A percentile compares a stretch with the other conserved stretches of the same genome.
phyloP scores from a whole-genome alignment of 2,329 filamentous ascomycete species.

The Colletotrichum sp. region DNA sequence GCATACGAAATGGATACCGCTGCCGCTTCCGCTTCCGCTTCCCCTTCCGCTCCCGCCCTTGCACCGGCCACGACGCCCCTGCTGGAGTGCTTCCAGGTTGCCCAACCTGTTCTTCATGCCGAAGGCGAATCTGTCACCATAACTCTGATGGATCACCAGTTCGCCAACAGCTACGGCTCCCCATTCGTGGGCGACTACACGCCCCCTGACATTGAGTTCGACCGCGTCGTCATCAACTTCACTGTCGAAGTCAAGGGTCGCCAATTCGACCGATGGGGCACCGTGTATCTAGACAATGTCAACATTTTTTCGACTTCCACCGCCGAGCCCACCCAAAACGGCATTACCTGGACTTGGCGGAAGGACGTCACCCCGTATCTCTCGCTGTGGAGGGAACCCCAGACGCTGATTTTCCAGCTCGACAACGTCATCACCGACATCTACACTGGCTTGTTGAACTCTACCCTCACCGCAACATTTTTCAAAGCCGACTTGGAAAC shows the following conservation, averaged over 20 bases:
- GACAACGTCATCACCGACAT: constrained; percentile 73
- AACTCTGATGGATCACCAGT: constrained; percentile 71
- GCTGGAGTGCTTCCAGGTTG: constrained; percentile 73
- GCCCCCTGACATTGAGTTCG: constrained; percentile 73
- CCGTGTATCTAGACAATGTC: constrained; percentile 77
- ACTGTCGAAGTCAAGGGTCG: constrained; percentile 73
- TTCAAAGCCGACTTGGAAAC: constrained; percentile 54
- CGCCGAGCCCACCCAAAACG: constrained; percentile 70
- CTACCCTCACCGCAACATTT: constrained; percentile 76
- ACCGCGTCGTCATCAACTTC: constrained; percentile 78
- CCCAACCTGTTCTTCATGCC: constrained; percentile 66
- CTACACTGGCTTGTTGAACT: constrained; percentile 77
- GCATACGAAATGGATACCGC: background rate
- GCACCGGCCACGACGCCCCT: background rate
- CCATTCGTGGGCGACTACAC: constrained; percentile 73
- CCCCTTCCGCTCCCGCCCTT: background rate
- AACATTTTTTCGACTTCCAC: constrained; percentile 86
- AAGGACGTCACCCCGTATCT: constrained; percentile 81
- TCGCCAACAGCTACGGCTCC: constrained; percentile 73
- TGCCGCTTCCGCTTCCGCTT: background rate
- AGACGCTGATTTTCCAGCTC: constrained; percentile 82
- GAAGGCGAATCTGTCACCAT: constrained; percentile 36
- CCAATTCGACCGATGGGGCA: constrained; percentile 78
- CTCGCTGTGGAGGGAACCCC: constrained; percentile 69
- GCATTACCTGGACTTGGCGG: constrained; percentile 77